These are phyloP conservation scores for Davidsoniella neocaledoniae DNA, from an alignment of 2,329 filamentous ascomycete species.

Conservation along the genomic window DNA sequence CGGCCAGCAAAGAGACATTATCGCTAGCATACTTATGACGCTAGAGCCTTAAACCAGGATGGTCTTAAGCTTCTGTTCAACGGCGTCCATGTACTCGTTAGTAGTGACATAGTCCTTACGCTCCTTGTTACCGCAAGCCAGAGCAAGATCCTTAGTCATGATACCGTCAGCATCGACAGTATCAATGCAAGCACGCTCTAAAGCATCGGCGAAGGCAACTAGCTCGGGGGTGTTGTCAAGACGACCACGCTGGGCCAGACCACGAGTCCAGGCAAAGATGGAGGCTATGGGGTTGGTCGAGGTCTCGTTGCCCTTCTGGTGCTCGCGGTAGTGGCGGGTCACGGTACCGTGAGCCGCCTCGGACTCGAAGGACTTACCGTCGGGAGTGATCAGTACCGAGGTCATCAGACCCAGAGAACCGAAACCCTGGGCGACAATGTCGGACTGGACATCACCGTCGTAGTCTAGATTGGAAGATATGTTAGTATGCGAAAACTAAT, in stretches of 20 bases:
- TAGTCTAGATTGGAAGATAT: conserved; percentile 49
- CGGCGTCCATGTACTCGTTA: conserved; percentile 76
- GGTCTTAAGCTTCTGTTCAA: conserved; percentile 75
- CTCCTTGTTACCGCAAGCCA: conserved; percentile 77
- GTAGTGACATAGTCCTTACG: conserved; percentile 82
- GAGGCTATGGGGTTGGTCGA: conserved; percentile 97
- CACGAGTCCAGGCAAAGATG: conserved; percentile 98
- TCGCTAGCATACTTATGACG: no score
- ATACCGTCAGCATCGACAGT: conserved; percentile 85
- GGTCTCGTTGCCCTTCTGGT: conserved; percentile 94
- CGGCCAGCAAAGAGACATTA: no score
- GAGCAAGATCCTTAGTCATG: conserved; percentile 99
- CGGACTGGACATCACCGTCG: conserved; percentile 96
- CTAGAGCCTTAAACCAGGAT: conserved; percentile 29
- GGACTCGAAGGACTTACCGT: conserved; percentile 92
- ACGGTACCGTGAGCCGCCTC: conserved; percentile 98
- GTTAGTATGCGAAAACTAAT: background rate
- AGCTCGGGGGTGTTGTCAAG: conserved; percentile 88
- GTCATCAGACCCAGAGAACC: conserved; percentile 98
- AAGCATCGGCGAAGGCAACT: conserved; percentile 73
- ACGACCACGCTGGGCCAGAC: conserved; percentile 80
- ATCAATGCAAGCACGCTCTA: conserved; percentile 88
- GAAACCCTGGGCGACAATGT: conserved; percentile 96
- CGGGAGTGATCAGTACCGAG: conserved; percentile 88
- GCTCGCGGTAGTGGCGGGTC: conserved; percentile 94